A percentile compares a stretch with the other conserved stretches of the same genome.
Evolutionary conservation across 768 basidiomycete species (phyloP).

Genomic region (Rhodotorula paludigena): DNA sequence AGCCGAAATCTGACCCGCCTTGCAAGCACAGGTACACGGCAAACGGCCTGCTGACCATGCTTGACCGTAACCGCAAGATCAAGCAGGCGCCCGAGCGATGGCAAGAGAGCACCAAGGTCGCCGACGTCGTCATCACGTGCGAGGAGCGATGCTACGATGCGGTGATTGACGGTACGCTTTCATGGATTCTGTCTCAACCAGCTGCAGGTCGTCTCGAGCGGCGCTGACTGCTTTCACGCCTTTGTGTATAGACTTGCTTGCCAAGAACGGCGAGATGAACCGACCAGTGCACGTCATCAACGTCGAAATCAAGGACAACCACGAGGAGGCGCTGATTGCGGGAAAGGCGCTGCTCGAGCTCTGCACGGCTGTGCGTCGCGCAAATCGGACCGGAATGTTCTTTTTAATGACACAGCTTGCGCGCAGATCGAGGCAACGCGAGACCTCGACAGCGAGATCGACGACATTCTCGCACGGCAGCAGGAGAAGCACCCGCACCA

Average conservation of each 20-base stretch:
- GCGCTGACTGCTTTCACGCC: not conserved
- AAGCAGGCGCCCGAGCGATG: slow-evolving; percentile 93
- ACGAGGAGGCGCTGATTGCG: slow-evolving; percentile 94
- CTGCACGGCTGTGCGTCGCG: slow-evolving; percentile 63
- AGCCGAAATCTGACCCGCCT: not conserved
- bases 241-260: slow-evolving; percentile 71
- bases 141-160: slow-evolving; percentile 98
- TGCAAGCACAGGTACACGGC: slow-evolving; percentile 65
- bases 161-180: slow-evolving; percentile 81
- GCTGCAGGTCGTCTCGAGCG: no score
- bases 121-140: slow-evolving; percentile 97
- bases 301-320: slow-evolving; percentile 97
- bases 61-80: slow-evolving; percentile 87
- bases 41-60: slow-evolving; percentile 90
- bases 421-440: slow-evolving; percentile 72
- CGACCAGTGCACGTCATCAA: slow-evolving; percentile 94
- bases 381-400: not conserved
- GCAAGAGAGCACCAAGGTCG: slow-evolving; percentile 82
- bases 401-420: not conserved
- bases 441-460: slow-evolving; percentile 89
- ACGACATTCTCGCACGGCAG: slow-evolving; percentile 73
- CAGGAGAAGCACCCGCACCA: slow-evolving; percentile 87
- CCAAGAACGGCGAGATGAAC: slow-evolving; percentile 84
- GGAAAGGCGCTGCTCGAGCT: slow-evolving; percentile 91
- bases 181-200: not conserved